Conservation (phyloP, 495 filamentous ascomycete genomes). For the Acidomyces sp. region DNA sequence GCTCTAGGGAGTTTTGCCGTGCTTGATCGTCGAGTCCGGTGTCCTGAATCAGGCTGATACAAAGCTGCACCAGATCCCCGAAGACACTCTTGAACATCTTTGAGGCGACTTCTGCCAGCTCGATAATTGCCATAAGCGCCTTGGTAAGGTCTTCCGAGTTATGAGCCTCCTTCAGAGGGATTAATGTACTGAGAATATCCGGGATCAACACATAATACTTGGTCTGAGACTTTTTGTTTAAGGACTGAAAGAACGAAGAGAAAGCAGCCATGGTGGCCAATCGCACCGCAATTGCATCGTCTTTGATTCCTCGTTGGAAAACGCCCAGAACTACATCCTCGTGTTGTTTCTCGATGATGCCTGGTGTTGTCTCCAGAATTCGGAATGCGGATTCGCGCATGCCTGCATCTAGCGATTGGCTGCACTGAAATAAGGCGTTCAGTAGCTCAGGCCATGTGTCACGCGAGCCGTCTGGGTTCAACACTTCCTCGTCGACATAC, state of each 20-base stretch:
- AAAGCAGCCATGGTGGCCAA: constrained; percentile 95
- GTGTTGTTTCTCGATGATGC: constrained; percentile 92
- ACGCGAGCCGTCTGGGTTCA: constrained; percentile 20
- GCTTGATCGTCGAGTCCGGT: constrained; percentile 84
- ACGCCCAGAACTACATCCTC: constrained; percentile 70
- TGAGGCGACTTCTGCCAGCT: constrained; percentile 77
- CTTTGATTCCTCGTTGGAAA: constrained; percentile 84
- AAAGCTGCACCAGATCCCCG: constrained; percentile 79
- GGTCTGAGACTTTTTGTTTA: constrained; percentile 69
- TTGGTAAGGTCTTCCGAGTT: constrained; percentile 84
- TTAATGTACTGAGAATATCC: constrained; percentile 80
- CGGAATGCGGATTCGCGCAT: constrained; percentile 84
- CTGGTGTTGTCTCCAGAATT: constrained; percentile 88
- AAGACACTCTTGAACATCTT: constrained; percentile 96
- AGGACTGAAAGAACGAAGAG: constrained; percentile 82
- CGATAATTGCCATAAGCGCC: constrained; percentile 79
- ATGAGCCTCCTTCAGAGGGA: constrained; percentile 76
- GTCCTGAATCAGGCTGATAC: constrained; percentile 82
- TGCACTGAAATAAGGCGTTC: constrained; percentile 69
- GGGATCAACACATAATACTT: constrained; percentile 80
- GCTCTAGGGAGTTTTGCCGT: constrained; percentile 85
- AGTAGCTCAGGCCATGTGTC: constrained; percentile 85
- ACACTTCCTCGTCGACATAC: constrained; percentile 58
- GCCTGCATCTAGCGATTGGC: constrained; percentile 65
- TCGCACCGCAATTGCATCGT: constrained; percentile 69